A percentile compares a stretch with the other conserved stretches of the same genome.
phyloP scores from a whole-genome alignment of 331 rosid species.

The Arachis monticola region DNA sequence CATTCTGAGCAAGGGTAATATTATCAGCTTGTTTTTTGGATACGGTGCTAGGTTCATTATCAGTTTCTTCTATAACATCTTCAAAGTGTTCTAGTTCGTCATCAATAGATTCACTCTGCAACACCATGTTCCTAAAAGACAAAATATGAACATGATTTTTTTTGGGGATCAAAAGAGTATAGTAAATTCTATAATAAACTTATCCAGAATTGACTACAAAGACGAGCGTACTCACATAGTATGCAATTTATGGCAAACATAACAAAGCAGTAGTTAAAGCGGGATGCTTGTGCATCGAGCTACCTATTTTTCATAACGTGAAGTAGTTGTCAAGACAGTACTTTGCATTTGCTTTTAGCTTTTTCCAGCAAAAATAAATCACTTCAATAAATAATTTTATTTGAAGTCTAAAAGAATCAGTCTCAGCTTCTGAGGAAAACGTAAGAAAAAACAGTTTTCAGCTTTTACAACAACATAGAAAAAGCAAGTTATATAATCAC shows the following conservation, averaged over 20 bases:
- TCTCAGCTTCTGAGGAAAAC: too few relatives aligned
- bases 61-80: conserved; percentile 76
- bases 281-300: too few relatives aligned
- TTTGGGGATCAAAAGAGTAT: background rate
- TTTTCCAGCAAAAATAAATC: too few relatives aligned
- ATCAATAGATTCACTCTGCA: conserved; percentile 77
- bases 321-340: background rate
- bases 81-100: conserved; percentile 95
- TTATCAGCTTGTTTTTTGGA: conserved; percentile 42
- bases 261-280: background rate
- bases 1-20: conserved; percentile 36
- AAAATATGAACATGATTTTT: conserved; percentile 2
- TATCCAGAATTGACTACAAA: conserved; percentile 4
- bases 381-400: too few relatives aligned
- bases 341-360: too few relatives aligned
- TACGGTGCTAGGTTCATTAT: conserved; percentile 47
- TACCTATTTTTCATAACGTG: too few relatives aligned
- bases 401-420: too few relatives aligned
- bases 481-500: too few relatives aligned
- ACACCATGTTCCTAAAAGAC: conserved; percentile 67
- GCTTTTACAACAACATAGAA: too few relatives aligned
- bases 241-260: background rate
- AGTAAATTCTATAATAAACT: background rate
- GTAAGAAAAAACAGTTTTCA: too few relatives aligned
- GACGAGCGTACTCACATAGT: background rate